Base-by-base conservation (phyloP, 225 moss, liverwort and hornwort genomes). In the Pseudisothecium myosuroides region DNA sequence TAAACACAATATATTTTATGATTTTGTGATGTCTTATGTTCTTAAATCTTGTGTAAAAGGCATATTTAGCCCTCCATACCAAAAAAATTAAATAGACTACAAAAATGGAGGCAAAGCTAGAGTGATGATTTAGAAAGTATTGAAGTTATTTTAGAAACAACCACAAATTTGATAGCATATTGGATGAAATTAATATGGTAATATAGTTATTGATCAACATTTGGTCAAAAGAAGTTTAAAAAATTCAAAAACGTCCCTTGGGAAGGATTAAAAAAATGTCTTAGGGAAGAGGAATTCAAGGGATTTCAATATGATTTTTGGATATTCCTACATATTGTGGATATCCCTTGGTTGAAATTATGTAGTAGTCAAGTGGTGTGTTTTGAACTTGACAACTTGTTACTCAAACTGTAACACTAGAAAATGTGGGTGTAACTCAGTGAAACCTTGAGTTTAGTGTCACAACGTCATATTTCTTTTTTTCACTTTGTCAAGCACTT, bases 371-470 rank as follows among this genome's bases (percentile, higher is more conserved):
- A 15, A 52, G 52, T 52, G 52, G 52, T 52, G 14, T 52, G 4
- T 52, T 50, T 76, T 76, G 22, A 34, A 36, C 1, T 52, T 21
- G 0, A 75, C 1, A 2, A 32, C 2, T 75, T 21, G 1, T 43
- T 32, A 5, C 4, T 49, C 32, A 12, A 76, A 76, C 0, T n/a
- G 0, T 34, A 1, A 5, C 49, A 76, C 2, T 0, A 1, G 0
- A 4, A 23, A n/a, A 37, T 0, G 0, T n/a, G 1, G 39, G n/a
- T n/a, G n/a, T n/a, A n/a, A n/a, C n/a, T n/a, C n/a, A n/a, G n/a
- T n/a, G n/a, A n/a, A n/a, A n/a, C n/a, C n/a, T n/a, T n/a, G n/a
- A n/a, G n/a, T n/a, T n/a, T n/a, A n/a, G n/a, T n/a, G 24, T 47
- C 3, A 18, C 18, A 31, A 47, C 0, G 0, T 47, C 31, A 31